phyloP scores from a whole-genome alignment of 139 green algal genomes.

The Micractinium sp. region DNA sequence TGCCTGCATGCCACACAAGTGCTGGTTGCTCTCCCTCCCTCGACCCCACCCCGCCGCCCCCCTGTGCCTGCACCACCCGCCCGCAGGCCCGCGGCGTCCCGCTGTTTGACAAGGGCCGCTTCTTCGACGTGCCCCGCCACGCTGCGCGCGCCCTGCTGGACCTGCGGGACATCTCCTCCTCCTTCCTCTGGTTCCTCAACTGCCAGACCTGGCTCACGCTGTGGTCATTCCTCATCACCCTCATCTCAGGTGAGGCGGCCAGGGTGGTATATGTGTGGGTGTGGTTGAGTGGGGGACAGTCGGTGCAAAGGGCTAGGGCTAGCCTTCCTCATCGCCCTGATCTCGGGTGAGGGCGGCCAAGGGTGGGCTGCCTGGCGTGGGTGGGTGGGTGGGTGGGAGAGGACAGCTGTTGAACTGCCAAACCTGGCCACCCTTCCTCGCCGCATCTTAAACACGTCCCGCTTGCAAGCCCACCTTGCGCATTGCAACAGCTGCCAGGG shows the following conservation, averaged over 20 bases:
- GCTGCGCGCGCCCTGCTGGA: slow-evolving; percentile 39
- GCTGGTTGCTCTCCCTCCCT: background rate
- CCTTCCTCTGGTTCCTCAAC: slow-evolving; percentile 46
- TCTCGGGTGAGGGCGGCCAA: no score
- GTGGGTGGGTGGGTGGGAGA: no score
- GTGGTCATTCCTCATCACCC: slow-evolving; percentile 35
- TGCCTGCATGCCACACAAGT: background rate
- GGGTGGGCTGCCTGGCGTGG: no score
- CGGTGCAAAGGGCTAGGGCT: no score
- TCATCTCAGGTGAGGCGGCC: slow-evolving; percentile 25
- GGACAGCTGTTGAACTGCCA: no score
- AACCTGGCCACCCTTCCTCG: no score
- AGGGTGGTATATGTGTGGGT: no score
- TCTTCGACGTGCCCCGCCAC: slow-evolving; percentile 31
- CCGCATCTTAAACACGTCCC: no score
- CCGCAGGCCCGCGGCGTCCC: slow-evolving; percentile 45
- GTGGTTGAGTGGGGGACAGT: background rate
- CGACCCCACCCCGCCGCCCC: no score
- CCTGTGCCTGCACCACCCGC: background rate
- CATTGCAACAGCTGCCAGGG: no score
- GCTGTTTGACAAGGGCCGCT: slow-evolving; percentile 34
- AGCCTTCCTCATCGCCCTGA: no score
- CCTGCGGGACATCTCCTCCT: slow-evolving; percentile 41
- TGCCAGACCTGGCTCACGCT: slow-evolving; percentile 50
- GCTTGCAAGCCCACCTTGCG: no score